These are phyloP conservation scores for Globisporangium parvum DNA, from an alignment of 352 stramenopile species.

Conservation along the genomic window DNA sequence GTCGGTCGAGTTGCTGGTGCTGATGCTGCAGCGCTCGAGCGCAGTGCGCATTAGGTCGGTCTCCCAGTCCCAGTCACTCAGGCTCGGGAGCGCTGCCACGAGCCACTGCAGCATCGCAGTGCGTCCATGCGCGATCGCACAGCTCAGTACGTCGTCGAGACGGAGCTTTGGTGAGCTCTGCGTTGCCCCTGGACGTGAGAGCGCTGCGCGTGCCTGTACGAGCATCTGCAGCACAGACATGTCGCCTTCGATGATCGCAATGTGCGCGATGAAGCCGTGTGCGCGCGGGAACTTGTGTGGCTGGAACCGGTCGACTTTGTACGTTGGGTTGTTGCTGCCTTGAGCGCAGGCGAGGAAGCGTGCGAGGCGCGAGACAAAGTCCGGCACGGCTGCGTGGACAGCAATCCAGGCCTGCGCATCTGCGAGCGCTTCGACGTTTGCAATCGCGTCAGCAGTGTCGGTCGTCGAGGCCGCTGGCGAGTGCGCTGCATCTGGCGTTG, in stretches of 20 bases:
- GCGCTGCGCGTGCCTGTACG: neutral
- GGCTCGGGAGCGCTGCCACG: neutral
- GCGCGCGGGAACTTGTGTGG: conserved; percentile 6
- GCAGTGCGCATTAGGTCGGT: conserved; percentile 2
- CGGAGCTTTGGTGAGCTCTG: neutral
- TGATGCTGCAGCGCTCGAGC: neutral
- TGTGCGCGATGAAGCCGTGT: conserved; percentile 9
- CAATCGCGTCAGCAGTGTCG: neutral
- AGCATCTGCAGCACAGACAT: conserved; percentile 3
- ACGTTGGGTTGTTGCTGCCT: conserved; percentile 2
- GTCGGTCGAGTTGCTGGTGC: neutral
- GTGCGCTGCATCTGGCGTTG: neutral
- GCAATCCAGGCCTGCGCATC: neutral
- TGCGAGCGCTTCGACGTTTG: neutral
- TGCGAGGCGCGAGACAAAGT: conserved; percentile 1
- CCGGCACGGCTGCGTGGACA: neutral
- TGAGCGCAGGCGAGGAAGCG: neutral
- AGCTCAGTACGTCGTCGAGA: conserved; percentile 4
- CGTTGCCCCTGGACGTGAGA: neutral
- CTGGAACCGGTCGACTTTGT: conserved; percentile 13
- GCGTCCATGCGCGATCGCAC: neutral
- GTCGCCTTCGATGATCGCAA: conserved; percentile 9
- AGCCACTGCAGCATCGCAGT: conserved; percentile 8
- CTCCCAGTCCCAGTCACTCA: conserved; percentile 5
- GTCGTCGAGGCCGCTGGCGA: neutral